phyloP scores from a whole-genome alignment of 805 yeast species.

The Yarrowia sp. region DNA sequence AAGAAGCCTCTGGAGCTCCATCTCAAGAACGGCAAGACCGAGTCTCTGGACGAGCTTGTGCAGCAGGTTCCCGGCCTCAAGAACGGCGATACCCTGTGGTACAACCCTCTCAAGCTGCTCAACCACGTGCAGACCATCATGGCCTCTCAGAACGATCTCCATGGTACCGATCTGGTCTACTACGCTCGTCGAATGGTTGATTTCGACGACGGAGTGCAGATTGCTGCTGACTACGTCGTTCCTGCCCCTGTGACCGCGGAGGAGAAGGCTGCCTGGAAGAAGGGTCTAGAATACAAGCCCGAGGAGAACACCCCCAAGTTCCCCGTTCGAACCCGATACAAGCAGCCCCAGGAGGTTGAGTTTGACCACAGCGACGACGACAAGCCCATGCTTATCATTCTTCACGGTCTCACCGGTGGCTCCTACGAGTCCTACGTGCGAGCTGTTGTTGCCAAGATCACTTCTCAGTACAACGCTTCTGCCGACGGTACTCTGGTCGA shows the following conservation, averaged over 20 bases:
- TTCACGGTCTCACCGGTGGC: slow-evolving; percentile 87
- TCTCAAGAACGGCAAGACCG: slow-evolving; percentile 37
- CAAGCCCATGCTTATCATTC: slow-evolving; percentile 66
- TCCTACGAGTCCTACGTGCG: slow-evolving; percentile 81
- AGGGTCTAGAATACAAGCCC: slow-evolving; percentile 47
- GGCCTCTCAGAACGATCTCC: slow-evolving; percentile 62
- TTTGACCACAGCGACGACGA: slow-evolving; percentile 48
- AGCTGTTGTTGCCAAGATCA: slow-evolving; percentile 57
- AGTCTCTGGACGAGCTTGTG: slow-evolving; percentile 49
- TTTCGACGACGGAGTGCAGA: slow-evolving; percentile 70
- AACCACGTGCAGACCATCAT: slow-evolving; percentile 82
- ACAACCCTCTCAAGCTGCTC: slow-evolving; percentile 69
- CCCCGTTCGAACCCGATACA: slow-evolving; percentile 62
- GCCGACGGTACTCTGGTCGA: slow-evolving; percentile 38
- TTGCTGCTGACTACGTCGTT: slow-evolving; percentile 77
- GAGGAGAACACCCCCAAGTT: slow-evolving; percentile 49
- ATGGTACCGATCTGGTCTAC: slow-evolving; percentile 62
- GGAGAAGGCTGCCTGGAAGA: slow-evolving; percentile 46
- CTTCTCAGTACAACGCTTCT: slow-evolving; percentile 41
- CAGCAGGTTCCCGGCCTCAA: slow-evolving; percentile 56
- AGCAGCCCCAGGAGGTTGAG: slow-evolving; percentile 56
- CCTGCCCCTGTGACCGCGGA: slow-evolving; percentile 50
- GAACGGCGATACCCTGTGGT: slow-evolving; percentile 58
- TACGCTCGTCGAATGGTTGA: slow-evolving; percentile 80
- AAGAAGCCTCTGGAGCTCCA: slow-evolving; percentile 41